Conservation (phyloP, 441 rosid genomes). For the Pelargonium cotyledonis region DNA sequence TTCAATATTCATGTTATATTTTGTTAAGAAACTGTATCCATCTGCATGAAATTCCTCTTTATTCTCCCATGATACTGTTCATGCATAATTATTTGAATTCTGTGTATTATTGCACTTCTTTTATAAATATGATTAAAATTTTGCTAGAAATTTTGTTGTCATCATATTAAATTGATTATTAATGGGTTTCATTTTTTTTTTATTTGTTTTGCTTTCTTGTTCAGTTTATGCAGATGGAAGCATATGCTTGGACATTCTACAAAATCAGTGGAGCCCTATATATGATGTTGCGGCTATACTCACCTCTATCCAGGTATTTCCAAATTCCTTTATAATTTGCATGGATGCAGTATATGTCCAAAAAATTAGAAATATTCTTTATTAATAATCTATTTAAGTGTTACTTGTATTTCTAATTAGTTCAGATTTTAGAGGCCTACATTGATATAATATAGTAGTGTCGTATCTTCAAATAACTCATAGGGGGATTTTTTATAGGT, state of each 20-base stretch:
- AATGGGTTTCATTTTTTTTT: neutral
- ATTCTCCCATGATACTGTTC: too few relatives aligned
- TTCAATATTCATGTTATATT: too few relatives aligned
- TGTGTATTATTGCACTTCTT: neutral
- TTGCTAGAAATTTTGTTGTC: neutral
- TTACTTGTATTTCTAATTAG: neutral
- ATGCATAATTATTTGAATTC: neutral
- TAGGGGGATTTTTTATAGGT: neutral
- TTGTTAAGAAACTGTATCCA: too few relatives aligned
- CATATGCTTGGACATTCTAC: slow-evolving; percentile 59
- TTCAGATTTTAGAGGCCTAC: neutral
- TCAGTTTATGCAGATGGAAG: slow-evolving; percentile 68
- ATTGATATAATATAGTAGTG: neutral
- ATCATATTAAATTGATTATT: neutral
- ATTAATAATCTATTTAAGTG: neutral
- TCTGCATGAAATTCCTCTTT: too few relatives aligned
- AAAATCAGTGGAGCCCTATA: slow-evolving; percentile 69
- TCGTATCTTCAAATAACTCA: neutral
- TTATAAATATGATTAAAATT: neutral
- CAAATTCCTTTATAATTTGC: neutral
- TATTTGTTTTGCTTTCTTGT: neutral
- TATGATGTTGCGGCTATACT: slow-evolving; percentile 56
- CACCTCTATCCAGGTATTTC: slow-evolving; percentile 61
- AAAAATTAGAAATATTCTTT: slow-evolving; percentile 6
- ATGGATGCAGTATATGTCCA: neutral